Percentiles rank a stretch among this genome's conserved stretches.
phyloP scores from a whole-genome alignment of 2,329 filamentous ascomycete genomes.

The Periglandula ipomoeae region DNA sequence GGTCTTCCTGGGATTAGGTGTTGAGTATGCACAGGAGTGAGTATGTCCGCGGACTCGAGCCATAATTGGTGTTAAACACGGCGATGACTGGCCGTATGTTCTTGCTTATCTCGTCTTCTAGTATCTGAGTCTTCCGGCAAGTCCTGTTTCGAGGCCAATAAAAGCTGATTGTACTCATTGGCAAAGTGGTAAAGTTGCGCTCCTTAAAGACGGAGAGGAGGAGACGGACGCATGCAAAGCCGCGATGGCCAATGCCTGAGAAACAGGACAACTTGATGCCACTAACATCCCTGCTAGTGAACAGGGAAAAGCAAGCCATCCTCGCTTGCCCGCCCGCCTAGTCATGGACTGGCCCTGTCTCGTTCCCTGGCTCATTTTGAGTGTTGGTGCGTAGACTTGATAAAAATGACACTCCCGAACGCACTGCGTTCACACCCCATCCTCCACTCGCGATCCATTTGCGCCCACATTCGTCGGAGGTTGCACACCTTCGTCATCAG shows the following conservation, averaged over 20 bases:
- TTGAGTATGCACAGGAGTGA: too few relatives aligned
- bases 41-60: too few relatives aligned
- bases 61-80: too few relatives aligned
- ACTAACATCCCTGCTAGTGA: constrained; percentile 1
- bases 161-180: too few relatives aligned
- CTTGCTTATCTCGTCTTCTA: too few relatives aligned
- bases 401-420: not conserved
- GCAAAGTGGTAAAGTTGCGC: not conserved
- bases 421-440: not conserved
- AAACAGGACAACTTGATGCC: not conserved
- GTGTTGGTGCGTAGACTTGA: too few relatives aligned
- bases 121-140: too few relatives aligned
- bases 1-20: not conserved
- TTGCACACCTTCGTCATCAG: not conserved
- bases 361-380: not conserved
- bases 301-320: constrained; percentile 3
- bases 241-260: not conserved
- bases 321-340: constrained; percentile 4
- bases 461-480: not conserved
- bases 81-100: too few relatives aligned
- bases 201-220: not conserved
- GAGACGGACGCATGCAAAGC: too few relatives aligned
- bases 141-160: too few relatives aligned
- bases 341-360: constrained; percentile 2
- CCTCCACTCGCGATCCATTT: not conserved